Base-by-base conservation (phyloP, 2,329 filamentous ascomycete genomes). In the Scolecobasidium constrictum region DNA sequence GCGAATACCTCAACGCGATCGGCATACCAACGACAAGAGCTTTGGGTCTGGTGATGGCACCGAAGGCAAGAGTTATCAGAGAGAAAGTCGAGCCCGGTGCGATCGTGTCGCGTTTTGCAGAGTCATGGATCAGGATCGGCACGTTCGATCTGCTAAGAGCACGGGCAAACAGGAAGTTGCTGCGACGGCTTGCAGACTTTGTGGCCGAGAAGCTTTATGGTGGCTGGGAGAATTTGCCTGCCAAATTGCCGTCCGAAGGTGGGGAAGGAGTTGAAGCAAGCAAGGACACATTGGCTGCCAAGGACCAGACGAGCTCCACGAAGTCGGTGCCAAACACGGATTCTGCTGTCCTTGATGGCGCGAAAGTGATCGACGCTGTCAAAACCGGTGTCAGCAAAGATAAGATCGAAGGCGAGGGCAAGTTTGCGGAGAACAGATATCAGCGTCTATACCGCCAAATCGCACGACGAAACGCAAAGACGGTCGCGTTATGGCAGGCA, bases 401-500 rank as follows among this genome's bases (percentile, higher is more conserved):
- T 5, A 68, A 69, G 1, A 61, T 83, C 5, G 75, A 94, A 62
- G 86, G 86, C 2, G 72, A 77, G 4, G 62, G 72, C 2, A 77
- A 78, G 2, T 64, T 73, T 3, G 76, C 81, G 46, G 83, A 95
- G 57, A 98, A 98, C 57, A 76, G 90, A 22, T 98, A 92, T 59
- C 72, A 83, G 1, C 75, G 88, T 13, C 67, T 98, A 1, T 98
- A 93, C 60, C 80, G 92, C 26, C 87, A 94, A 55, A 80, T 98
- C 44, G 79, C 80, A 3, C 78, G 86, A 34, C 77, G 85, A 22
- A 98, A 95, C 56, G 92, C 92, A 1, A 71, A 73, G 46, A 93
- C 84, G 0, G 88, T 96, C 2, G 92, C 92, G 9, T 76, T 82
- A 51, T 96, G 92, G 90, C 93, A 98, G 66, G 87, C 86, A 0